Percentiles rank a stretch among this genome's conserved stretches.
Evolutionary conservation across 768 basidiomycete genomes (phyloP).

Genomic region (Tulasnella sp.): DNA sequence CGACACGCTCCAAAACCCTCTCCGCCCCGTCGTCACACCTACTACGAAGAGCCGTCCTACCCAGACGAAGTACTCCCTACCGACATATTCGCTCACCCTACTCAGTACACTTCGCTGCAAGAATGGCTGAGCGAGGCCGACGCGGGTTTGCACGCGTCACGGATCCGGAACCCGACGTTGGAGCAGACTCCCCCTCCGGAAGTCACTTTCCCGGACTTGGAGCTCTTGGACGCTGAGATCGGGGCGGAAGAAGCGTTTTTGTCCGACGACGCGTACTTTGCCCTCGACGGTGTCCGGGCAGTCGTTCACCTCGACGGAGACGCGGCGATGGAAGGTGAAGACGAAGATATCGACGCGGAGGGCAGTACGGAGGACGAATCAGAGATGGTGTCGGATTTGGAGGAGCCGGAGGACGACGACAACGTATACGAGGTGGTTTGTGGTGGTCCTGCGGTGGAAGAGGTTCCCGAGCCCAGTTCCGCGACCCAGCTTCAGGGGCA

Average conservation of each 20-base stretch:
- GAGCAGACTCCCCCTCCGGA: not conserved
- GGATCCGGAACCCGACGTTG: too few species aligned
- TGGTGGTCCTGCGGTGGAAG: not conserved
- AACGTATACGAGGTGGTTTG: not conserved
- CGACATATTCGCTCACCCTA: not conserved
- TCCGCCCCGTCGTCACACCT: not conserved
- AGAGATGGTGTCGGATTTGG: not conserved
- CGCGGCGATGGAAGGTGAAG: not conserved
- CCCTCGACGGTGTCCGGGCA: not conserved
- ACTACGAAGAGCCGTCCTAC: not conserved
- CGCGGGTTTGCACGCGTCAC: not conserved
- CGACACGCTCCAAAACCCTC: not conserved
- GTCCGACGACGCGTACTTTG: not conserved
- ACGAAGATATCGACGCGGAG: conserved; percentile 18
- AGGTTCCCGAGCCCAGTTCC: not conserved
- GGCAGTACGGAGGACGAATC: conserved; percentile 22
- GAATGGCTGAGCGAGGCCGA: not conserved
- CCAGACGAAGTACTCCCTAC: not conserved
- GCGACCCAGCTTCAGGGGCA: too few species aligned
- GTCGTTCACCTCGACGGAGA: not conserved
- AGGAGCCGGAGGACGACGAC: not conserved
- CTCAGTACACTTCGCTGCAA: not conserved
- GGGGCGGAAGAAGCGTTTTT: not conserved
- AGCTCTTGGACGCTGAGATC: not conserved
- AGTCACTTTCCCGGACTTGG: not conserved